These are phyloP conservation scores for Aspergillus biplanus DNA, from an alignment of 495 filamentous ascomycete genomes.

Conservation along the genomic window DNA sequence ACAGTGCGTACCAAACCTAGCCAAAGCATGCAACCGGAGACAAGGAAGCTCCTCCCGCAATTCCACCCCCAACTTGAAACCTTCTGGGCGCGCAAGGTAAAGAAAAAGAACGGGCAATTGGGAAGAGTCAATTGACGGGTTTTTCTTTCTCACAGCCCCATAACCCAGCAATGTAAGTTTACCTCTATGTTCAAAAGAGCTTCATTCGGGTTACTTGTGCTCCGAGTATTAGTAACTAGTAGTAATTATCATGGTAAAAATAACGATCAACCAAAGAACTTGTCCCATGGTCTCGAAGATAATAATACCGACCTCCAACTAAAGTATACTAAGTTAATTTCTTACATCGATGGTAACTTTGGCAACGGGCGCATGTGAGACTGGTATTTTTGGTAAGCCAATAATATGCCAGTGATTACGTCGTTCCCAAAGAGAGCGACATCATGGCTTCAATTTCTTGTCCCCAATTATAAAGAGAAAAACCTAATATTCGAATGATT, in stretches of 20 bases:
- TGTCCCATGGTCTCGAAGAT: background rate
- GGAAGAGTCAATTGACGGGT: too few species aligned
- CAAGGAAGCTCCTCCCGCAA: slow-evolving; percentile 24
- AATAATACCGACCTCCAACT: too few species aligned
- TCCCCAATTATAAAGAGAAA: background rate
- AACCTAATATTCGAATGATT: too few species aligned
- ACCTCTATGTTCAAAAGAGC: too few species aligned
- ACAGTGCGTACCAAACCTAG: slow-evolving; percentile 17
- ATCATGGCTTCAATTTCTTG: slow-evolving; percentile 17
- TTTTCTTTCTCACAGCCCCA: too few species aligned
- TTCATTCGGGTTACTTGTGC: too few species aligned
- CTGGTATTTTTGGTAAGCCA: slow-evolving; percentile 14
- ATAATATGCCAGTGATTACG: slow-evolving; percentile 24
- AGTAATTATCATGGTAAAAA: background rate
- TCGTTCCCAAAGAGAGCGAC: slow-evolving; percentile 17
- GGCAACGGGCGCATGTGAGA: slow-evolving; percentile 23
- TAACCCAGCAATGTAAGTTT: too few species aligned
- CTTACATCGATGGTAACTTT: too few species aligned
- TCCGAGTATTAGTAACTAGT: too few species aligned
- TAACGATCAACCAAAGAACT: background rate
- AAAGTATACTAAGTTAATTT: too few species aligned
- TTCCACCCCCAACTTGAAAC: background rate
- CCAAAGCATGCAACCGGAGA: slow-evolving; percentile 34
- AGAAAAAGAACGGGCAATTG: too few species aligned
- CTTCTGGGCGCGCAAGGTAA: too few species aligned